Evolutionary conservation across 2,329 filamentous ascomycete species (phyloP), one percentile per base, ranked within the genome.

Genomic region (Claviceps capensis): DNA sequence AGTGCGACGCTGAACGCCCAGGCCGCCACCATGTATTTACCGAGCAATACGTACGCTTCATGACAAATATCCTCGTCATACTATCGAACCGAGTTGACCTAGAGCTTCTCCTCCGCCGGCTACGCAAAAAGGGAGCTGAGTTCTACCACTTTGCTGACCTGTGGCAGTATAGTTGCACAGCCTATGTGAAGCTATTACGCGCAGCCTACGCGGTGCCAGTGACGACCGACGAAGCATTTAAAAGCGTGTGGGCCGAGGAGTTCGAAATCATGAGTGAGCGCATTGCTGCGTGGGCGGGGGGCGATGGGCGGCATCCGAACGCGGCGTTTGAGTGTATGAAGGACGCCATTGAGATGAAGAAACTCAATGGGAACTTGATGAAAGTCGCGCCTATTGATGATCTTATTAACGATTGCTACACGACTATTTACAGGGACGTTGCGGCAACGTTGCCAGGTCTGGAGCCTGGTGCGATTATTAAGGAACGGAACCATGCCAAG

Each of bases 21-120:
- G 90, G 90, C 0, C 80, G 90, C 17, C 90, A 96, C 65, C 93
- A 95, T 61, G 88, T 95, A 40, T 96, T 93, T 64, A 95, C 88
- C 0, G 82, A 87, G 48, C 83, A 86, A 56, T 96, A 96, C 61
- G 85, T 88, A 1, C 81, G 82, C 17, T 93, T 93, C 62, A 88
- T 94, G 66, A 81, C 88, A 13, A 75, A 78, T 51, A 72, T 95
- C 7, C 73, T 95, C 6, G 79, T 85, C 43, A 78, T 87, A 49
- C 77, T 90, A 57, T 79, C 82, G 50, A 89, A 96, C 61, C 80
- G 87, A 23, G 66, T 74, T 30, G 88, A 83, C 57, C 73, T 95
- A 53, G 90, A 95, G 65, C 78, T 82, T 37, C 72, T 96, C 11
- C 76, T 91, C 3, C 83, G 86, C 45, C 82, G 88, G 19, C 81